Conservation (phyloP, 1,284 basidiomycete genomes). For the Sanghuangporus baumii region DNA sequence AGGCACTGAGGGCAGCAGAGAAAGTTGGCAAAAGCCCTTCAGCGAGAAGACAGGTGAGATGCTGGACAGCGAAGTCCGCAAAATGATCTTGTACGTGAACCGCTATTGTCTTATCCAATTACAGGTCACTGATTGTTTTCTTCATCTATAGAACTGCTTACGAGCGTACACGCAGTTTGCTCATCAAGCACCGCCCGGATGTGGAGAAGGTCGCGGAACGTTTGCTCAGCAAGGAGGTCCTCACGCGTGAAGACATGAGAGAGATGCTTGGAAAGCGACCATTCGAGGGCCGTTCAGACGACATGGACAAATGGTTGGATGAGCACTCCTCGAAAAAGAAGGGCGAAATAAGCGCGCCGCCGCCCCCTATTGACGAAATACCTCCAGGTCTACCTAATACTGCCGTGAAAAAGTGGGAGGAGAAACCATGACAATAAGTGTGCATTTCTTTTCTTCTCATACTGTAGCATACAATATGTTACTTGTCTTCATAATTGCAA, state of each 20-base stretch:
- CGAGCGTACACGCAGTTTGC: conserved; percentile 75
- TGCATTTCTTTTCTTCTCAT: background rate
- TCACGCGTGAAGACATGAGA: conserved; percentile 92
- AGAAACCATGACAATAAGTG: background rate
- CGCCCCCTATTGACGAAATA: conserved; percentile 13
- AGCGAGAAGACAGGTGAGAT: conserved; percentile 96
- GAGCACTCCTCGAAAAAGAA: conserved; percentile 51
- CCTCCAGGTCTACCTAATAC: conserved; percentile 6
- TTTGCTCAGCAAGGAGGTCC: conserved; percentile 90
- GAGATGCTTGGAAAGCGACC: conserved; percentile 79
- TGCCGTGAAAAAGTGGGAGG: conserved; percentile 8
- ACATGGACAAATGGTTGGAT: conserved; percentile 93
- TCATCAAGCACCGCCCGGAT: conserved; percentile 79
- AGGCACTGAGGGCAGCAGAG: conserved; percentile 74
- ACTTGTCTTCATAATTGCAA: background rate
- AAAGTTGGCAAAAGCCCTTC: conserved; percentile 95
- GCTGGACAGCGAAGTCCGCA: conserved; percentile 87
- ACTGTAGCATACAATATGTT: conserved; percentile 1
- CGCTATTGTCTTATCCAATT: background rate
- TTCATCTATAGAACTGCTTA: conserved; percentile 61
- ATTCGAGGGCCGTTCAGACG: conserved; percentile 73
- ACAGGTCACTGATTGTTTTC: background rate
- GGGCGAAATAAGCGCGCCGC: conserved; percentile 16
- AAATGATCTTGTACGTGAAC: conserved; percentile 78
- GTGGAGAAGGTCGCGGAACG: conserved; percentile 94